Evolutionary conservation across 768 basidiomycete species (phyloP).

Genomic region (Clitopilus hobsonii): DNA sequence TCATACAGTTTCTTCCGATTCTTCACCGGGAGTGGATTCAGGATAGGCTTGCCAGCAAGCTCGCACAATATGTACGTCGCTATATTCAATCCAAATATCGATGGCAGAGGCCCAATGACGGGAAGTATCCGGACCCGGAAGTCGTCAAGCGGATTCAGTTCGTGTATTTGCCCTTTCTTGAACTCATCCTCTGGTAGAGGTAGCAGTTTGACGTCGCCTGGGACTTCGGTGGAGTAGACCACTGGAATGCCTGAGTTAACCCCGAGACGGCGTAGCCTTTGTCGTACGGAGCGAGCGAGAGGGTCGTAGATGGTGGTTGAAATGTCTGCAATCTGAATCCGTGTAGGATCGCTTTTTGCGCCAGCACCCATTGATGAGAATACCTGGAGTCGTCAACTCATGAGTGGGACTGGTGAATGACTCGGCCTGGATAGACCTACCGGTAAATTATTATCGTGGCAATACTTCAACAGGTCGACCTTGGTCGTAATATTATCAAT

Average conservation of each 20-base stretch:
- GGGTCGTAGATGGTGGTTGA: conserved; percentile 92
- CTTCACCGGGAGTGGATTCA: conserved; percentile 82
- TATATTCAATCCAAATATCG: conserved; percentile 87
- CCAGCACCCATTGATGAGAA: conserved; percentile 98
- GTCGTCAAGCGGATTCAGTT: conserved; percentile 86
- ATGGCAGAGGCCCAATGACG: conserved; percentile 84
- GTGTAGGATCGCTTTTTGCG: conserved; percentile 91
- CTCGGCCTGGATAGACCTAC: conserved; percentile 29
- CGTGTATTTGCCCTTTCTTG: conserved; percentile 81
- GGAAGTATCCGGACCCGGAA: conserved; percentile 93
- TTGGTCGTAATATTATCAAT: conserved; percentile 98
- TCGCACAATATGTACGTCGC: conserved; percentile 87
- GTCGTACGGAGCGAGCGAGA: conserved; percentile 85
- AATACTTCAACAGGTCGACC: conserved; percentile 89
- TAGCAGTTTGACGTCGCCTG: conserved; percentile 80
- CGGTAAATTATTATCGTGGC: conserved; percentile 74
- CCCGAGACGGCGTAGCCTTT: conserved; percentile 62
- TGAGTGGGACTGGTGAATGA: background rate
- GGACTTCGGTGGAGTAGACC: conserved; percentile 94
- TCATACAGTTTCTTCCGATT: conserved; percentile 82
- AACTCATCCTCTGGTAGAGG: conserved; percentile 93
- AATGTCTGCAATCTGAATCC: conserved; percentile 94
- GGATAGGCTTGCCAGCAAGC: conserved; percentile 78
- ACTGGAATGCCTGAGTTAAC: conserved; percentile 71
- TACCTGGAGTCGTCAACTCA: conserved; percentile 45